A percentile compares a stretch with the other conserved stretches of the same genome.
These are phyloP conservation scores for Fusarium sp. DNA, from an alignment of 2,329 filamentous ascomycete genomes.

Conservation along the genomic window DNA sequence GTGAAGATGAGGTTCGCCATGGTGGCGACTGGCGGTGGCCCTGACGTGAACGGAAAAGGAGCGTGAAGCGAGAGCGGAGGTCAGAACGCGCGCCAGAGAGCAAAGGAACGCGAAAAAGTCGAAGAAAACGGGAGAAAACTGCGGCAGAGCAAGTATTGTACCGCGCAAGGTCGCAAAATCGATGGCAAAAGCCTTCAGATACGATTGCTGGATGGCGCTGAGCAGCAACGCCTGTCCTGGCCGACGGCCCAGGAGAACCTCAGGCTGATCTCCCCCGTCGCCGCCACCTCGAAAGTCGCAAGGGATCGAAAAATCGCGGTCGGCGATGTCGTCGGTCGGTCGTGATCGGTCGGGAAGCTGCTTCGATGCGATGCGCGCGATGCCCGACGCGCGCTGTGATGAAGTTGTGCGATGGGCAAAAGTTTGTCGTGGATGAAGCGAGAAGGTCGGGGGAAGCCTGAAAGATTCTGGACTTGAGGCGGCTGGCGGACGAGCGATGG, in stretches of 20 bases:
- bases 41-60: constrained; percentile 43
- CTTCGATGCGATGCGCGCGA: constrained; percentile 54
- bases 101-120: constrained; percentile 42
- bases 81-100: constrained; percentile 41
- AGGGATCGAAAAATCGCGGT: constrained; percentile 53
- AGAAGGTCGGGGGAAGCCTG: constrained; percentile 53
- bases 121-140: constrained; percentile 40
- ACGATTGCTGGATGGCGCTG: constrained; percentile 56
- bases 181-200: constrained; percentile 50
- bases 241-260: constrained; percentile 61
- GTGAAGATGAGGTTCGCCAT: constrained; percentile 95
- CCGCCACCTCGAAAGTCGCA: constrained; percentile 55
- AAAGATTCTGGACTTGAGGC: constrained; percentile 60
- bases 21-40: constrained; percentile 58
- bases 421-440: constrained; percentile 60
- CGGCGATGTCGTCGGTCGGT: constrained; percentile 49
- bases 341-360: constrained; percentile 42
- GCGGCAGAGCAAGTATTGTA: constrained; percentile 36
- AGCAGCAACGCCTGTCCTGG: constrained; percentile 58
- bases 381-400: constrained; percentile 67
- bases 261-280: constrained; percentile 59
- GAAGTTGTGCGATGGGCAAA: constrained; percentile 52
- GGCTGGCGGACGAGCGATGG: constrained; percentile 48
- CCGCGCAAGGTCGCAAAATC: constrained; percentile 42
- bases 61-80: constrained; percentile 39